Evolutionary conservation across 805 yeast genomes (phyloP), one percentile per base, ranked within the genome.

Genomic region (Saccharomycopsis synnaedendra): DNA sequence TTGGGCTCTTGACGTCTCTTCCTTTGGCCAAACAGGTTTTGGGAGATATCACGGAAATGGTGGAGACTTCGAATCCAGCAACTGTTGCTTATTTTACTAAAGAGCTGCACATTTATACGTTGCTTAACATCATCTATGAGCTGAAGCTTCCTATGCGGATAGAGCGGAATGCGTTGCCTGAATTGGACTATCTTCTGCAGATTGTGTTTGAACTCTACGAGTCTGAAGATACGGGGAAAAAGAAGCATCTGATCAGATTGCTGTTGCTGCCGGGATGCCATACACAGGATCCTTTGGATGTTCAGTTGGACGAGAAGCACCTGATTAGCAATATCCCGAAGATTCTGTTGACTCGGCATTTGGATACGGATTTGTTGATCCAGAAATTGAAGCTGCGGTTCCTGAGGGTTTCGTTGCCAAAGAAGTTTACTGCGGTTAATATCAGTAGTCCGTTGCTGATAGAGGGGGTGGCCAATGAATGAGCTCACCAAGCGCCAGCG

Each of bases 261-360:
- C 82, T 90, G n/a, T 72, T 93, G 56, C 85, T 96, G 4, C 97
- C 98, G 1, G 99, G 99, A 27, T 93, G 98, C 64, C 97, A 93
- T 65, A 89, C 97, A 0, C 95, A 88, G 59, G 96, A 90, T 64
- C 98, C 99, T 31, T 72, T 93, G 54, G 99, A 93, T 65, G 95
- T 94, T 42, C 96, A 90, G 64, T 71, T 93, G 42, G 98, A 93
- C 65, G 90, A 87, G 42, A 89, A 87, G 61, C 99, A 93, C 65
- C 90, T 93, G 65, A 93, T 93, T 54, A 89, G 96, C 30, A 90
- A 97, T 60, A 93, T 93, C 57, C 95, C 97, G 42, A 78, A 93
- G 58, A 78, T 88, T 47, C 81, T 86, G 49, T 71, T 93, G 57
- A 93, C 98, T 0, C 79, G 95, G 61, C 97, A 93, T 64, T 70